Base-by-base conservation (phyloP, 495 filamentous ascomycete genomes). In the Lophium mytilinum region DNA sequence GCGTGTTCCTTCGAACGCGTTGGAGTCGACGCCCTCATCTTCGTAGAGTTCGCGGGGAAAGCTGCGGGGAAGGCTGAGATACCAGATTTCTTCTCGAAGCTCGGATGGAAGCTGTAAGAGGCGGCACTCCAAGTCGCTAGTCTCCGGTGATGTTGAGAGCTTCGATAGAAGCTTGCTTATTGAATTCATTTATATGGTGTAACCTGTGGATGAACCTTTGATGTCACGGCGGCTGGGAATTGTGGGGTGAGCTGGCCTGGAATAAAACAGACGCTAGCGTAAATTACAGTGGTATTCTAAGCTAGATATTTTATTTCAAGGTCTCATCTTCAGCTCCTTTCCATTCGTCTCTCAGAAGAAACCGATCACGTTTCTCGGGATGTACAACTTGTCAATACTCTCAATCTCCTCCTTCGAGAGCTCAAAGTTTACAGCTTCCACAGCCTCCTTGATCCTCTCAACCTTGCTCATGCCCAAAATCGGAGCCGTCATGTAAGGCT, bases 381-480 rank as follows among this genome's bases (percentile, higher is more conserved):
- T 7, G 36, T 68, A 68, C 59, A 62, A 30, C 59, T 68, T 63
- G 59, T 68, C 65, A 1, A 68, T 47, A 58, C 66, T 63, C 65
- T 57, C 53, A 40, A 54, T 53, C 56, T 66, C 65, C 53, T 66
- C 62, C 8, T 52, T 59, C 1, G 40, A 60, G 59, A 68, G 49
- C 41, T 14, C 48, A 49, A 63, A 60, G 0, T 63, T 63, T 14
- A 50, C 52, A 39, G 56, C 62, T 41, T 51, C 65, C 8, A 65
- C 37, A n/a, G 65, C 62, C 55, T 68, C 65, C 37, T 68, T 63
- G 43, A 68, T 58, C 30, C 65, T 39, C 56, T 39, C 59, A 24
- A 19, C 49, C 4, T 19, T 57, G 37, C 61, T 65, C 50, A 73
- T 69, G 9, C 71, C 71, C 42, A 73, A 66, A 51, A 72, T 73